These are phyloP conservation scores for Pezicula neosporulosa DNA, from an alignment of 2,329 filamentous ascomycete genomes.

Conservation along the genomic window DNA sequence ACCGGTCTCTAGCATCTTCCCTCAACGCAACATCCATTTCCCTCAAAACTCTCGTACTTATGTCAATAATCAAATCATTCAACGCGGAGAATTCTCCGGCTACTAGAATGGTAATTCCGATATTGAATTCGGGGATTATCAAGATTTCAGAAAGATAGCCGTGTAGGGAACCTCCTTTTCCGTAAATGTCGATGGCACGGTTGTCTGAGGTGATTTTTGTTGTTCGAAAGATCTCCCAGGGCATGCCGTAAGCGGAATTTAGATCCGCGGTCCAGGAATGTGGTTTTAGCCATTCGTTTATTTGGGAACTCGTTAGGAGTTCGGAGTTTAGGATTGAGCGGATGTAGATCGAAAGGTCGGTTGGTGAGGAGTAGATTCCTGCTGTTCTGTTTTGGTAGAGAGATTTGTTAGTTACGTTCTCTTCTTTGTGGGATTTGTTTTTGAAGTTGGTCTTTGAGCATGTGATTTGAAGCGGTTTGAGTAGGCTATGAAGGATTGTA, in stretches of 20 bases:
- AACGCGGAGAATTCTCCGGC: background rate
- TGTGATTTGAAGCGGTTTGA: too few species aligned
- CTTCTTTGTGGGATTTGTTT: too few species aligned
- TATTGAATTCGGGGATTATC: background rate
- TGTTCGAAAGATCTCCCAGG: slow-evolving; percentile 2
- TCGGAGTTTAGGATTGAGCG: background rate
- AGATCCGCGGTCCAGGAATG: slow-evolving; percentile 1
- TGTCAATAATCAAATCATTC: background rate
- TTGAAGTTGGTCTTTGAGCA: too few species aligned
- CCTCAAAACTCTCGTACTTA: background rate
- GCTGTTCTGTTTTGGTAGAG: slow-evolving; percentile 25
- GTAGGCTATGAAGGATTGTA: too few species aligned
- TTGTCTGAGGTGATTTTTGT: background rate
- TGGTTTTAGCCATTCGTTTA: slow-evolving; percentile 5
- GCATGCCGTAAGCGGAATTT: slow-evolving; percentile 1
- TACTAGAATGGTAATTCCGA: background rate
- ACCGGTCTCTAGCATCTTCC: background rate
- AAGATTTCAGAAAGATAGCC: background rate
- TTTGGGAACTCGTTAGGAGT: background rate
- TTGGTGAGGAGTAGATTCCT: slow-evolving; percentile 32
- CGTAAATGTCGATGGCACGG: background rate
- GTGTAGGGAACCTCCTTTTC: background rate
- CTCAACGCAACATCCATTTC: background rate
- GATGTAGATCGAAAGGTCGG: slow-evolving; percentile 22
- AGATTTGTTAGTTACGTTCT: too few species aligned